These are phyloP conservation scores for Cunninghamia lanceolata DNA, from an alignment of 75 land plant species.

Conservation along the genomic window DNA sequence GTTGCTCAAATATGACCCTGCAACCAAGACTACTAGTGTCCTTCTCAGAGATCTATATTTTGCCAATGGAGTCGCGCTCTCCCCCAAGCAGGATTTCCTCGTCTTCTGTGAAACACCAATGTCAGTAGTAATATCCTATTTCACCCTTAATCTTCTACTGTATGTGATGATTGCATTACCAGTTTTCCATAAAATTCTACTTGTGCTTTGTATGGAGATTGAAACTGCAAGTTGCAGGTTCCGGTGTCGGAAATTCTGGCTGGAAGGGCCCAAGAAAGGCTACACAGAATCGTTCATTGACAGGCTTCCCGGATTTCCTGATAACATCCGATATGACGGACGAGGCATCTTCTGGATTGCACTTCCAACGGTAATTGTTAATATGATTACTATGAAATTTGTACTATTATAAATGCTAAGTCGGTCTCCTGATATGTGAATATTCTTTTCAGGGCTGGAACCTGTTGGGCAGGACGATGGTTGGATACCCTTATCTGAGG, in stretches of 20 bases:
- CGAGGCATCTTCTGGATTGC: conserved; percentile 62
- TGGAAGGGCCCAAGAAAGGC: conserved; percentile 56
- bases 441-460: not conserved
- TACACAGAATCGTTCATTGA: conserved; percentile 44
- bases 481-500: conserved; percentile 30
- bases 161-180: too few species aligned
- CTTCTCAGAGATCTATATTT: conserved; percentile 52
- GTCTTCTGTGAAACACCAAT: conserved; percentile 54
- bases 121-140: conserved; percentile 23
- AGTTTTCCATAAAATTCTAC: not conserved
- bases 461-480: not conserved
- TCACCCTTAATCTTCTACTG: not conserved
- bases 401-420: not conserved
- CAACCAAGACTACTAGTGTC: conserved; percentile 39
- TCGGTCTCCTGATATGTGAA: not conserved
- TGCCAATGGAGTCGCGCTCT: conserved; percentile 72
- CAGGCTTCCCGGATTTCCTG: conserved; percentile 64
- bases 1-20: conserved; percentile 58
- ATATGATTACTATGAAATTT: not conserved
- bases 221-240: not conserved
- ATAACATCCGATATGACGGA: conserved; percentile 61
- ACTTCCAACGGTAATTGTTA: conserved; percentile 26
- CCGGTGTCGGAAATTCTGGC: conserved; percentile 28
- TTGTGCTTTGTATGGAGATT: not conserved
- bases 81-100: conserved; percentile 45